phyloP scores from a whole-genome alignment of 2,329 filamentous ascomycete genomes.

The Fusarium tupiense region DNA sequence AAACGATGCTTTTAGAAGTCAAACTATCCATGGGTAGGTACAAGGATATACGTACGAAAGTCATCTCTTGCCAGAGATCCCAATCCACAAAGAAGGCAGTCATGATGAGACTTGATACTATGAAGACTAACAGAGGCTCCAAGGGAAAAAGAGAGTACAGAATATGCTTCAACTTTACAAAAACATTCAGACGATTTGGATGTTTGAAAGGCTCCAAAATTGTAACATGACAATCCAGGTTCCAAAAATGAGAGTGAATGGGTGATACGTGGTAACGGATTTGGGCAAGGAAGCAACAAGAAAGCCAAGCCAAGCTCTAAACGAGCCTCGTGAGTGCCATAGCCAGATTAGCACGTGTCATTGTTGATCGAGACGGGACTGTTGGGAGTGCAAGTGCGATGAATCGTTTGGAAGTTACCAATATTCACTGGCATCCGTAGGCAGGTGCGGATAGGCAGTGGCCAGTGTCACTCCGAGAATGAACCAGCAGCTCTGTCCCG shows the following conservation, averaged over 20 bases:
- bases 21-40: neutral
- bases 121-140: neutral
- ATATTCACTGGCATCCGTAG: conserved; percentile 2
- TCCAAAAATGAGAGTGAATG: conserved; percentile 32
- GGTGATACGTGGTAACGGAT: conserved; percentile 7
- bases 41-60: conserved; percentile 71
- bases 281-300: neutral
- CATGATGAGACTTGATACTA: conserved; percentile 37
- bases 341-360: neutral
- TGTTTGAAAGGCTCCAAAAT: conserved; percentile 32
- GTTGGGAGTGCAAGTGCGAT: conserved; percentile 1
- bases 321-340: neutral
- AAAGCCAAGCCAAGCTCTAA: neutral
- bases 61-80: conserved; percentile 90
- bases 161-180: conserved; percentile 18
- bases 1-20: neutral
- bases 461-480: conserved; percentile 9
- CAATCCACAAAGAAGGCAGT: conserved; percentile 72
- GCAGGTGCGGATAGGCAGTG: conserved; percentile 10
- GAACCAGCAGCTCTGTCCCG: neutral
- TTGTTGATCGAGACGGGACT: neutral
- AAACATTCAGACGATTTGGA: conserved; percentile 1
- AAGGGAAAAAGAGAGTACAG: neutral
- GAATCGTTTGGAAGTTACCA: neutral
- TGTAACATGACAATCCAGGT: conserved; percentile 21